Conservation (phyloP, 1,284 basidiomycete species). For the Cutaneotrichosporon mucoides region DNA sequence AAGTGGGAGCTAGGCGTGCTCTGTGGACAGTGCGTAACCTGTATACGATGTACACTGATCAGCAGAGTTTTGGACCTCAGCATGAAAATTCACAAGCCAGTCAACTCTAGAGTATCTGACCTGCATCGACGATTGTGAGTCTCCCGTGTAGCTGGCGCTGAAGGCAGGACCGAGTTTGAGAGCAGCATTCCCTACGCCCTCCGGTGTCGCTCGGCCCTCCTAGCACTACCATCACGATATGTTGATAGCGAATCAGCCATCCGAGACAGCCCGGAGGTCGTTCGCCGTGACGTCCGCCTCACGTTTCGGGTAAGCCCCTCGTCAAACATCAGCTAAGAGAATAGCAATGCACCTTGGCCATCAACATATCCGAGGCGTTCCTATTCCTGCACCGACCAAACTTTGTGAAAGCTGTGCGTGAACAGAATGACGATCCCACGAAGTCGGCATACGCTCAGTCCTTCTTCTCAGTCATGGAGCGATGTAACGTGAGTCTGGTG, state of each 20-base stretch:
- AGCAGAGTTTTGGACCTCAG: constrained; percentile 12
- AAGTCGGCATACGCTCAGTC: constrained; percentile 19
- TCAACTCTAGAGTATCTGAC: constrained; percentile 9
- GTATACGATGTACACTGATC: no score
- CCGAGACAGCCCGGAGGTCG: constrained; percentile 14
- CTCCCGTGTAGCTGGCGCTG: neutral
- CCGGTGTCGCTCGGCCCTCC: constrained; percentile 23
- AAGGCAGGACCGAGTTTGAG: constrained; percentile 21
- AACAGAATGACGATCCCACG: constrained; percentile 20
- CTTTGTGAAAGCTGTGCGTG: constrained; percentile 25
- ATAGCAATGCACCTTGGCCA: constrained; percentile 25
- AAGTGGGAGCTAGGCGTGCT: constrained; percentile 24
- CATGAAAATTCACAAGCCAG: constrained; percentile 9
- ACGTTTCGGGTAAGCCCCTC: constrained; percentile 25
- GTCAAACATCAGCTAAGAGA: neutral
- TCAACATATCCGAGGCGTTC: constrained; percentile 27
- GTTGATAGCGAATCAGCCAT: constrained; percentile 14
- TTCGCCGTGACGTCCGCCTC: constrained; percentile 16
- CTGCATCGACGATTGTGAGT: constrained; percentile 11
- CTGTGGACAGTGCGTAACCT: constrained; percentile 1
- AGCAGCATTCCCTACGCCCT: constrained; percentile 19
- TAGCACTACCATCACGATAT: constrained; percentile 19
- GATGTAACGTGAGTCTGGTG: constrained; percentile 21
- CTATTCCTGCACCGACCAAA: constrained; percentile 28
- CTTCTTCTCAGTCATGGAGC: constrained; percentile 27